These are phyloP conservation scores for Dichotomocladium elegans DNA, from an alignment of 371 early-diverging fungal genomes.

Conservation along the genomic window DNA sequence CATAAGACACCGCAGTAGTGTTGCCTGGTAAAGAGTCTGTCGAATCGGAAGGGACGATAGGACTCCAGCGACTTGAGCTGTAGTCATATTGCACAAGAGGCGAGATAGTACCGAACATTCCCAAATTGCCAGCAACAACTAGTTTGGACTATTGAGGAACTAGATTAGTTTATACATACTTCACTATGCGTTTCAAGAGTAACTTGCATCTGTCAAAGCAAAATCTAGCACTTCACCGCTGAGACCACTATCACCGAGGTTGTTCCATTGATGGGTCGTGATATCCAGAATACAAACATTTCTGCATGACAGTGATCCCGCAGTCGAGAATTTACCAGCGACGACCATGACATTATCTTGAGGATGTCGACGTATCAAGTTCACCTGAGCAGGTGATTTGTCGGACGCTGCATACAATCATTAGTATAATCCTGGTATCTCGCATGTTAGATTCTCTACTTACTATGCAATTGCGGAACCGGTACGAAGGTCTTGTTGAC, in stretches of 20 bases:
- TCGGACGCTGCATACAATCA: constrained; percentile 13
- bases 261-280: constrained; percentile 34
- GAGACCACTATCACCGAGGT: constrained; percentile 30
- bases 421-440: background rate
- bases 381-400: constrained; percentile 31
- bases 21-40: constrained; percentile 35
- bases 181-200: background rate
- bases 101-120: constrained; percentile 29
- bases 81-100: constrained; percentile 51
- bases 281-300: constrained; percentile 39
- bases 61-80: constrained; percentile 35
- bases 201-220: constrained; percentile 44
- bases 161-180: background rate
- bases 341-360: constrained; percentile 29
- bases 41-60: constrained; percentile 30
- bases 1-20: constrained; percentile 27
- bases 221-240: constrained; percentile 47
- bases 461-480: constrained; percentile 25
- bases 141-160: constrained; percentile 23
- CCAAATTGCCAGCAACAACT: constrained; percentile 48
- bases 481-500: constrained; percentile 16
- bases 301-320: constrained; percentile 44
- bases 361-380: constrained; percentile 33
- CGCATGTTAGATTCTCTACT: constrained; percentile 11
- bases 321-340: constrained; percentile 53